Conservation (phyloP, 768 basidiomycete species). For the Mycena olivaceomarginata region DNA sequence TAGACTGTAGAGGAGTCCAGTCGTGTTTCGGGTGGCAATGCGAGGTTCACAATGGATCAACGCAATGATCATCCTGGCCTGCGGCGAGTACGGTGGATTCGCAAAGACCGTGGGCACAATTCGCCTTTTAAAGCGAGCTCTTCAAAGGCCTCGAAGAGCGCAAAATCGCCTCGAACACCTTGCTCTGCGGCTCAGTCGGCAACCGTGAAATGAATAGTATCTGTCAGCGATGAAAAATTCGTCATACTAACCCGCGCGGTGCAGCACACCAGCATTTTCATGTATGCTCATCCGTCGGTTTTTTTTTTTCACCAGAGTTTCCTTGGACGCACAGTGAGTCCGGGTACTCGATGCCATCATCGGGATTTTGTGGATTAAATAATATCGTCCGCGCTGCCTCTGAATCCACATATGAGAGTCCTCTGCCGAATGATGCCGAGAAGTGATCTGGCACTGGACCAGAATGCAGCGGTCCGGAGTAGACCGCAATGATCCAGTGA, state of each 20-base stretch:
- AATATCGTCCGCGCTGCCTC: neutral
- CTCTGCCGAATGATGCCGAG: neutral
- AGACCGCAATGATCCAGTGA: too few relatives aligned
- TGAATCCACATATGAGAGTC: neutral
- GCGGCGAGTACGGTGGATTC: neutral
- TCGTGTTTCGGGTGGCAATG: constrained; percentile 1
- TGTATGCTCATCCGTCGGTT: too few relatives aligned
- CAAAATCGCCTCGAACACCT: constrained; percentile 4
- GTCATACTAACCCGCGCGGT: too few relatives aligned
- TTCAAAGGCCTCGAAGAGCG: constrained; percentile 13
- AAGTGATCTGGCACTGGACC: neutral
- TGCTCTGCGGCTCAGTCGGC: constrained; percentile 15
- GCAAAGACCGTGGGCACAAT: neutral
- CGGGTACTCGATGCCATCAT: neutral
- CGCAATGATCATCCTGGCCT: neutral
- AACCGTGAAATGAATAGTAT: constrained; percentile 9
- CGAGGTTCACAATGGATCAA: neutral
- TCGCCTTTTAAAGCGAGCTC: constrained; percentile 9
- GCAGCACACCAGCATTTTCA: too few relatives aligned
- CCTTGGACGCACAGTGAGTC: too few relatives aligned
- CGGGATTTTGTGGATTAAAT: neutral
- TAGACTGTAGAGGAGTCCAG: constrained; percentile 2
- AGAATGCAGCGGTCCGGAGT: neutral
- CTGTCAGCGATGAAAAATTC: neutral
- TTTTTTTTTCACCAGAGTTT: too few relatives aligned